A percentile compares a stretch with the other conserved stretches of the same genome.
These are phyloP conservation scores for Pleurotus ostreatus DNA, from an alignment of 768 basidiomycete genomes.

Conservation along the genomic window DNA sequence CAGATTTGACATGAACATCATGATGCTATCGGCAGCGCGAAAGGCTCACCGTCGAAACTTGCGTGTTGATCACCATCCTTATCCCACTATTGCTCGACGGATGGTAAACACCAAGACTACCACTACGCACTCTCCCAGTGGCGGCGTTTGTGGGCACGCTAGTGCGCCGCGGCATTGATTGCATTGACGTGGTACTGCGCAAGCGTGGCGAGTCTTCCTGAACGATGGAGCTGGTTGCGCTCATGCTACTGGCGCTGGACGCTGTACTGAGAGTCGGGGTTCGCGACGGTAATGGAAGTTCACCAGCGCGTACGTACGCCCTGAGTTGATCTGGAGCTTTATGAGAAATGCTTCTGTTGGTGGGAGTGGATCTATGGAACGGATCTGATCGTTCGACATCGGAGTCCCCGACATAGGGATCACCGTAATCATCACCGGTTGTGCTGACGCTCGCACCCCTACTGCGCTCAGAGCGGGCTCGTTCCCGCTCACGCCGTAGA, in stretches of 20 bases:
- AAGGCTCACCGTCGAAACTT: slow-evolving; percentile 20
- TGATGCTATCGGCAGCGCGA: slow-evolving; percentile 5
- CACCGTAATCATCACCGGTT: slow-evolving; percentile 34
- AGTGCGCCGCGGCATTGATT: slow-evolving; percentile 27
- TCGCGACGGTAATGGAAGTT: slow-evolving; percentile 60
- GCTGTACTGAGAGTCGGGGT: slow-evolving; percentile 35
- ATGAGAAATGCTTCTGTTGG: slow-evolving; percentile 42
- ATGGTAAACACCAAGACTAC: slow-evolving; percentile 51
- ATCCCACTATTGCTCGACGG: slow-evolving; percentile 22
- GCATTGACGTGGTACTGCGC: slow-evolving; percentile 33
- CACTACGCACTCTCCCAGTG: slow-evolving; percentile 52
- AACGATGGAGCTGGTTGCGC: slow-evolving; percentile 28
- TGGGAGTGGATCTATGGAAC: slow-evolving; percentile 33
- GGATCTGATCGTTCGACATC: slow-evolving; percentile 53
- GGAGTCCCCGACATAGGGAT: slow-evolving; percentile 36
- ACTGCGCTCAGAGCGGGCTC: slow-evolving; percentile 36
- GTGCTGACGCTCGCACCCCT: slow-evolving; percentile 57
- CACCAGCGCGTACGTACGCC: slow-evolving; percentile 47
- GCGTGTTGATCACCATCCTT: slow-evolving; percentile 33
- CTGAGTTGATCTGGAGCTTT: slow-evolving; percentile 41
- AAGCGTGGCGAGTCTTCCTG: slow-evolving; percentile 35
- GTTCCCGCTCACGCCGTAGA: slow-evolving; percentile 18
- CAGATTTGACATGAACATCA: not conserved
- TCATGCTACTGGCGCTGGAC: slow-evolving; percentile 34
- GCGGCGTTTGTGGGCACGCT: slow-evolving; percentile 12